Evolutionary conservation across 805 yeast genomes (phyloP).

Genomic region (Saturnispora gosingensis): DNA sequence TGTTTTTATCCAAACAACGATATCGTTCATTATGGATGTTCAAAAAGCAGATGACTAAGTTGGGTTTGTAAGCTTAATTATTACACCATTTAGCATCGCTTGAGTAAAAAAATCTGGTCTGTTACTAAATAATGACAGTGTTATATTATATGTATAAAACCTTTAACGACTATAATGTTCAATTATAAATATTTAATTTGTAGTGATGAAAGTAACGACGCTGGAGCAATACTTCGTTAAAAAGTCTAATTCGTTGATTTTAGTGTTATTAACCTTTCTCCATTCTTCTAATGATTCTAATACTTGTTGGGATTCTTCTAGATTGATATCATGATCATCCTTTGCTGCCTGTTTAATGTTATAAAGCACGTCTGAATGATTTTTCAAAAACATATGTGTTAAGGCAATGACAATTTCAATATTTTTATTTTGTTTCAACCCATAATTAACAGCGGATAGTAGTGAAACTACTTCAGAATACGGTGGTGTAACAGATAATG

Average conservation of each 20-base stretch:
- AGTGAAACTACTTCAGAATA: conserved; percentile 56
- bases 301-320: conserved; percentile 26
- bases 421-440: conserved; percentile 46
- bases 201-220: conserved; percentile 51
- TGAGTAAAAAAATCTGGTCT: background rate
- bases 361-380: conserved; percentile 72
- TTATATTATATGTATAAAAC: background rate
- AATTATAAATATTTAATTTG: conserved; percentile 23
- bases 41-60: background rate
- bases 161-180: background rate
- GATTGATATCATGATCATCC: conserved; percentile 11
- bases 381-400: conserved; percentile 60
- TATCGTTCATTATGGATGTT: conserved; percentile 52
- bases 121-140: background rate
- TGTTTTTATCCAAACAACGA: conserved; percentile 36
- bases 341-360: conserved; percentile 13
- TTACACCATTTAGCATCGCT: background rate
- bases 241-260: conserved; percentile 48
- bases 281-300: conserved; percentile 40
- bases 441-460: conserved; percentile 55
- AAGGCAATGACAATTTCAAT: conserved; percentile 78
- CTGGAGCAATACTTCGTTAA: conserved; percentile 75
- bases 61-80: background rate
- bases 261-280: conserved; percentile 31
- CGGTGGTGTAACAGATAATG: conserved; percentile 60